Base-by-base conservation (phyloP, 768 basidiomycete species). In the Boletus coccyginus region DNA sequence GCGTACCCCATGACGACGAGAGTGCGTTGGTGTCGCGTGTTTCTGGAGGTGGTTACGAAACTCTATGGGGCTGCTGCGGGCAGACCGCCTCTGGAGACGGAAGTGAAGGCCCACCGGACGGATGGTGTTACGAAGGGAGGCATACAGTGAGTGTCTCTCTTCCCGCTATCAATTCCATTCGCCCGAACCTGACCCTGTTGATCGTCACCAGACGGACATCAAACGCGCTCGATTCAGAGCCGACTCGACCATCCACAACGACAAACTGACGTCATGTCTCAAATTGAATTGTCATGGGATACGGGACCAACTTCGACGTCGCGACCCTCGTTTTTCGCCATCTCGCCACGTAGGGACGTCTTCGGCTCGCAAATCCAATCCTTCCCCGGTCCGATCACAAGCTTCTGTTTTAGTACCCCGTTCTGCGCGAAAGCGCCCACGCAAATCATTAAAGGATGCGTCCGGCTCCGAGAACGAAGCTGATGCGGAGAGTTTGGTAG, bases 71-170 rank as follows among this genome's bases (percentile, higher is more conserved):
- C 3, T 92, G 90, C 72, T 92, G 90, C 68, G 86, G 81, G 9
- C 76, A 79, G 64, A 85, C 81, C 0, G 85, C 84, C 7, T 85
- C 89, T 27, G 90, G 90, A 0, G 84, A 87, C 59, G 90, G 90
- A 1, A 86, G 89, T 58, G 86, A 87, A 74, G 90, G 90, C 0
- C 90, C 90, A 1, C 90, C 90, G 2, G 88, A 90, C 66, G 90
- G 90, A 1, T 92, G 88, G 88, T 92, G 90, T 64, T 92, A 90
- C 63, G 89, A 92, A 68, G 90, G 90, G 5, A 81, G 79, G 68
- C 90, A 92, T 68, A 91, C 90, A 9, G 83, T 79, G 42, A 55
- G 65, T 48, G 19, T 16, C 13, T 27, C 52, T 46, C 44, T 29
- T 53, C 4, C 13, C 40, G 24, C 27, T 7, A 21, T 32, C 24